phyloP scores from a whole-genome alignment of 1,284 basidiomycete species.

The Xerocomus cyaneibrunnescens region DNA sequence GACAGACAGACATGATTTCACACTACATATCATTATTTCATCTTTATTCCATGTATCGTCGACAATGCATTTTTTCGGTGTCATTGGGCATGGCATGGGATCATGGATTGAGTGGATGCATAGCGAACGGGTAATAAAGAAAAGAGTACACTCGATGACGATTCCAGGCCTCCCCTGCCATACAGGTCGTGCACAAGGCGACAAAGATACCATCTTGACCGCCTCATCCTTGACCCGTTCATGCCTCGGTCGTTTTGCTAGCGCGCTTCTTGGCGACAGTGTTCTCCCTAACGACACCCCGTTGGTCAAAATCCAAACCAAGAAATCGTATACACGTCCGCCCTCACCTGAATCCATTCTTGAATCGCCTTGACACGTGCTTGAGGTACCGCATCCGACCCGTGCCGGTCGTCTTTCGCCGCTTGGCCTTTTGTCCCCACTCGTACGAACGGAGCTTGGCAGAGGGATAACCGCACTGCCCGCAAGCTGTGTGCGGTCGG shows the following conservation, averaged over 20 bases:
- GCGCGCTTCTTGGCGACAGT: conserved; percentile 67
- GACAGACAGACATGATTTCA: conserved; percentile 2
- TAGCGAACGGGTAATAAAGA: conserved; percentile 7
- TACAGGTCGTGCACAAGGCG: not conserved
- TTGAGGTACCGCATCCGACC: conserved; percentile 97
- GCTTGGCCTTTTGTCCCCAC: conserved; percentile 99
- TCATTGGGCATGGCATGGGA: conserved; percentile 13
- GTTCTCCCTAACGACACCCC: conserved; percentile 63
- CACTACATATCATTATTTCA: conserved; percentile 23
- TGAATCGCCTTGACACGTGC: conserved; percentile 89
- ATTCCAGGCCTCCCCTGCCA: not conserved
- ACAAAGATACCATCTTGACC: not conserved
- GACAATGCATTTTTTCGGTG: conserved; percentile 4
- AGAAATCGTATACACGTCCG: not conserved
- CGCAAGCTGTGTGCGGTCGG: conserved; percentile 63
- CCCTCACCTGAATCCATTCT: conserved; percentile 91
- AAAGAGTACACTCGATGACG: conserved; percentile 16
- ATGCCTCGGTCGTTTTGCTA: conserved; percentile 47
- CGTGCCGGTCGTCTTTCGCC: conserved; percentile 98
- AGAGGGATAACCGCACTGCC: conserved; percentile 94
- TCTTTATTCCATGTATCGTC: conserved; percentile 19
- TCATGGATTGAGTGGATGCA: conserved; percentile 26
- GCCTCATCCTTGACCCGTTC: conserved; percentile 15
- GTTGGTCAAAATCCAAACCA: not conserved
- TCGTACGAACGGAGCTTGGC: conserved; percentile 96